Percentiles rank a stretch among this genome's conserved stretches.
These are phyloP conservation scores for Eucalyptus pumila DNA, from an alignment of 345 rosid species.

Conservation along the genomic window DNA sequence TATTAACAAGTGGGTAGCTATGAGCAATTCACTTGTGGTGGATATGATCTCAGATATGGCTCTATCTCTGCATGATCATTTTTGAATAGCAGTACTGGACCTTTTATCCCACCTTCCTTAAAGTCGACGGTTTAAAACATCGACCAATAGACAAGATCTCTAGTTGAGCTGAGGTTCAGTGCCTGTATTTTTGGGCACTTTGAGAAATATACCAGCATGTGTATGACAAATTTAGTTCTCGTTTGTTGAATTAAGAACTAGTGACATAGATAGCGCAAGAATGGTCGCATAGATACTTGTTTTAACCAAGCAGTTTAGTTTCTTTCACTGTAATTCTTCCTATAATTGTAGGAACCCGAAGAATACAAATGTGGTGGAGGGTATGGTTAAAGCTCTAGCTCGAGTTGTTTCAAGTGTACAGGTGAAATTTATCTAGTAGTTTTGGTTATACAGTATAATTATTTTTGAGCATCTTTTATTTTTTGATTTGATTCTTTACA, in stretches of 20 bases:
- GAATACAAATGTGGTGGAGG: conserved; percentile 96
- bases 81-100: neutral
- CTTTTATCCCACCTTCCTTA: neutral
- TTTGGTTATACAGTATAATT: neutral
- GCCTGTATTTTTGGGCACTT: neutral
- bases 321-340: neutral
- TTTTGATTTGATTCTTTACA: neutral
- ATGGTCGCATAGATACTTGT: neutral
- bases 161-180: neutral
- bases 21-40: neutral
- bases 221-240: neutral
- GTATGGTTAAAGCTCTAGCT: conserved; percentile 95
- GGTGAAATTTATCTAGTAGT: conserved; percentile 29
- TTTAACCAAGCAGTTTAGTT: neutral
- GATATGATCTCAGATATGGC: neutral
- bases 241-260: neutral
- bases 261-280: neutral
- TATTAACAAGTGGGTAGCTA: neutral
- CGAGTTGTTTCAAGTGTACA: conserved; percentile 91
- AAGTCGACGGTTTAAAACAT: neutral
- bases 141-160: neutral
- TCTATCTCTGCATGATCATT: neutral
- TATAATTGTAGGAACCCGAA: conserved; percentile 61
- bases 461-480: neutral
- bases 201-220: neutral